Base-by-base conservation (phyloP, 768 basidiomycete species). In the Calvatia gigantea region DNA sequence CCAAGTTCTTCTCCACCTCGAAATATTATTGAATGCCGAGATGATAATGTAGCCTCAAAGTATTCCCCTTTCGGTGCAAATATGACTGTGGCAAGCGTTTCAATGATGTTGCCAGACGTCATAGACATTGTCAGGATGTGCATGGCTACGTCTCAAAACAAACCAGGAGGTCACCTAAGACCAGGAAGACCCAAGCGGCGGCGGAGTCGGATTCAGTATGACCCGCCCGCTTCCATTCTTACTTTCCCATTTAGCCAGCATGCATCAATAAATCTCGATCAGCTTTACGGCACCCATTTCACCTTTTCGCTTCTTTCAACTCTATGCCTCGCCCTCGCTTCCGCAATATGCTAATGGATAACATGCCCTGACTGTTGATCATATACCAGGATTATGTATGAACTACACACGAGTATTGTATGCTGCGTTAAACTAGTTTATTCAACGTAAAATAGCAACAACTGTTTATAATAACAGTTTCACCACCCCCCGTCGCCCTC, bases 101-200 rank as follows among this genome's bases (percentile, higher is more conserved):
- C 73, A 84, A 80, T 51, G 86, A 87, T 61, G 84, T 84, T 15
- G 84, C 86, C 3, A 75, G 84, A 50, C 71, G 84, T 41, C 83
- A 84, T 60, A 73, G 82, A 33, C 86, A 61, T 32, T 45, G 49
- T 33, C 44, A 49, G 3, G 38, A 44, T 4, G 55, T 19, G 9
- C 60, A 61, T 19, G 39, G 51, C 25, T 49, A 58, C 27, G 46
- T 54, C 6, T 29, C 56, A 2, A 59, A 58, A 35, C 52, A 57
- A 33, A 35, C 58, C 29, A 56, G 19, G 19, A 33, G 46, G 17
- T n/a, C 54, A 8, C n/a, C 46, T 21, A 48, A 32, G 38, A 7
- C 42, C 25, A 48, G 39, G 27, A 39, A 31, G 44, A 14, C 23
- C n/a, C 41, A 15, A 29, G 33, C 32, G 27, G 35, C 15, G 35